Conservation (phyloP, 148 eudicot genomes). For the Drosera capensis region DNA sequence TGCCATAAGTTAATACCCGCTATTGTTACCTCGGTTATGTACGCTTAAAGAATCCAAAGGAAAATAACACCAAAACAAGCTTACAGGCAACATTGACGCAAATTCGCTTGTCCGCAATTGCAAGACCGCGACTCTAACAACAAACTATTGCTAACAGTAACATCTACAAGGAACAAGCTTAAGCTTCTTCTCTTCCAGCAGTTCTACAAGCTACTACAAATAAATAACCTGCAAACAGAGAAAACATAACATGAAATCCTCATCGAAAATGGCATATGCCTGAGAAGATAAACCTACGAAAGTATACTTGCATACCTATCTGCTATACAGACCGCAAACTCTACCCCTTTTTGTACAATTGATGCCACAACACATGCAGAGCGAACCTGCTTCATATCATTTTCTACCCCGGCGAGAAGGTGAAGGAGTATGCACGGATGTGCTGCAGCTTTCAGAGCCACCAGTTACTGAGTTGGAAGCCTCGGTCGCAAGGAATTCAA, state of each 20-base stretch:
- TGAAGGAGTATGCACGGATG: neutral
- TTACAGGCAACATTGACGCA: too few species aligned
- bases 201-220: neutral
- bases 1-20: too few species aligned
- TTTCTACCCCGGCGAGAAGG: conserved; percentile 2
- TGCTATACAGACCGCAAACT: neutral
- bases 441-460: conserved; percentile 1
- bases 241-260: too few species aligned
- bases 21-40: too few species aligned
- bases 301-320: neutral
- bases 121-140: too few species aligned
- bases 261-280: too few species aligned
- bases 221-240: too few species aligned
- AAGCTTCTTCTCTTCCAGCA: neutral
- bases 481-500: conserved; percentile 30
- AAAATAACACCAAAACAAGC: too few species aligned
- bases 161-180: neutral
- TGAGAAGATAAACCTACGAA: neutral
- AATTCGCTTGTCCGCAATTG: too few species aligned
- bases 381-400: conserved; percentile 1
- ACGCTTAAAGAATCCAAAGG: too few species aligned
- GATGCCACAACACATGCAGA: neutral
- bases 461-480: conserved; percentile 4
- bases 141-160: too few species aligned
- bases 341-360: conserved; percentile 4